Base-by-base conservation (phyloP, 2,329 filamentous ascomycete species). In the Fusarium sp. region DNA sequence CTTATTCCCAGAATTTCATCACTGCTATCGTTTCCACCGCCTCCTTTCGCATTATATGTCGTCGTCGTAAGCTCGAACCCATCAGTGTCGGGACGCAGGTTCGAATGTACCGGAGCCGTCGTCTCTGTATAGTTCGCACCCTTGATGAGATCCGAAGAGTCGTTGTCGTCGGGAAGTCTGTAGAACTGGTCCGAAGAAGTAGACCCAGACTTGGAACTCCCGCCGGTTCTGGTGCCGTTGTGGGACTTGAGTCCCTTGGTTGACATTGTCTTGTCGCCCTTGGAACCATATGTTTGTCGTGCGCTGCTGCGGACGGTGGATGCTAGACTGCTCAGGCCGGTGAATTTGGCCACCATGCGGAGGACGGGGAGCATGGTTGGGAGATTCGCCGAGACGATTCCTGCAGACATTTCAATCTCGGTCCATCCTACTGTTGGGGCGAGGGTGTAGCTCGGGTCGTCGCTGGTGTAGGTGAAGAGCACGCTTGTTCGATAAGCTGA, bases 351-450 rank as follows among this genome's bases (percentile, higher is more conserved):
- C 9, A 81, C 74, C 11, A 69, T 19, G 5, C 76, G 75, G 30
- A 85, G 65, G 15, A 83, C 77, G 4, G 83, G 83, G 7, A 83
- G 79, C 38, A 86, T 75, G 1, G 84, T 85, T 0, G 85, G 85
- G 0, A 86, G 80, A 63, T 83, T 85, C 8, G 84, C 84, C 0
- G 83, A 84, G 42, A 85, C 77, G 64, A 87, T 84, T 48, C 83
- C 85, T 0, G 81, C 79, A 0, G 82, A 77, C 73, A 82, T 80
- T 68, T 85, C 83, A 61, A 85, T 81, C 6, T 77, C 77, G 8
- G 82, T 82, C 83, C 83, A 85, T 52, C 79, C 81, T 6, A 81
- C 78, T 0, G 81, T 79, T 1, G 78, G 79, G 0, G 81, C 81
- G 10, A 85, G 76, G 0, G 82, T 82, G 69, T 83, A 85, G n/a